Evolutionary conservation across 208 protist genomes (phyloP), one percentile per base, ranked within the genome.

Genomic region (Wallacemonas sp.): DNA sequence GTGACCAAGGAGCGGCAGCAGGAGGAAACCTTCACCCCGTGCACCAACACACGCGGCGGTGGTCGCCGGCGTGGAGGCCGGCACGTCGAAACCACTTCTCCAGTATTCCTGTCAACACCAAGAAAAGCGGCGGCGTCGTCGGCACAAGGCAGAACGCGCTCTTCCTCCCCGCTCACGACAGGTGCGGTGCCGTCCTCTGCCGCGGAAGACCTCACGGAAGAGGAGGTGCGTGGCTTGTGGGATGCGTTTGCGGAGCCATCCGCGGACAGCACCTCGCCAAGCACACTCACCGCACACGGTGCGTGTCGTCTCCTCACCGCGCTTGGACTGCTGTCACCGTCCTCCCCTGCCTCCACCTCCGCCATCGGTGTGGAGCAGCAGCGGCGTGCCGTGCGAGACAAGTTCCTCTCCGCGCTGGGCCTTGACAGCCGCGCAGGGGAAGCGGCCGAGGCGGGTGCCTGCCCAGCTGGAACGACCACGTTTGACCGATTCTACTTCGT

Each of bases 401-500:
- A 88, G 46, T 88, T 88, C 49, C 45, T 84, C 8, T 21, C 17
- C 8, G 78, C 75, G 1, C 56, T 84, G 5, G 67, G 62, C 22
- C 42, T 82, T 21, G 44, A 26, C 39, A 42, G 24, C 0, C 47
- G 14, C 30, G 6, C 15, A 9, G 31, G 24, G 21, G 55, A 24
- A 11, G 44, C 38, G 24, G 34, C 11, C 33, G 64, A 65, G 39
- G 46, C 39, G 38, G 24, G 26, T 31, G 51, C 21, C 12, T n/a
- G n/a, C n/a, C n/a, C n/a, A n/a, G n/a, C n/a, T n/a, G n/a, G n/a
- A n/a, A n/a, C n/a, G n/a, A n/a, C n/a, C n/a, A n/a, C 65, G 3
- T 80, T 78, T 26, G 72, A 72, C 42, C 72, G 75, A 14, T 88
- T 88, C 39, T 22, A 45, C 2, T 61, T 74, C 46, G 78, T 88